phyloP scores from a whole-genome alignment of 164 flowering plant genomes.

The Magnolia kwangsiensis region DNA sequence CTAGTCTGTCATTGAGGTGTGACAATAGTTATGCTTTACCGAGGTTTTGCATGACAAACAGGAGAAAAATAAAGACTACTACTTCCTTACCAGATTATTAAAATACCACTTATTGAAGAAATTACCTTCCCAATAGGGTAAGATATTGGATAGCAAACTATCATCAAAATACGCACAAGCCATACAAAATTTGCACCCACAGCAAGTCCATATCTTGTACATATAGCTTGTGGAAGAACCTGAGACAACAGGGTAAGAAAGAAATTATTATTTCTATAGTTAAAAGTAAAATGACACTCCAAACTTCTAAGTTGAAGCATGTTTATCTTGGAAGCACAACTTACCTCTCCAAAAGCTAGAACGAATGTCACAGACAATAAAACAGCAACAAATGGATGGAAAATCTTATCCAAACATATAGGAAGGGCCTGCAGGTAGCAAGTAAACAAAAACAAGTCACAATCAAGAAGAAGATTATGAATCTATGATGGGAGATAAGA shows the following conservation, averaged over 20 bases:
- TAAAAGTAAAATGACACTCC: not conserved
- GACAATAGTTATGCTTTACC: no score
- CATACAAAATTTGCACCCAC: constrained; percentile 92
- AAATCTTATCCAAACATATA: constrained; percentile 75
- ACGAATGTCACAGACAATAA: constrained; percentile 95
- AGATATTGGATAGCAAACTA: constrained; percentile 84
- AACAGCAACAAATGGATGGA: constrained; percentile 84
- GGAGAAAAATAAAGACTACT: not conserved
- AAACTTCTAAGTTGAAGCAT: constrained; percentile 4
- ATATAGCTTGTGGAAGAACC: constrained; percentile 97
- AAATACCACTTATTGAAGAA: not conserved
- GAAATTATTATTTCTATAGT: not conserved
- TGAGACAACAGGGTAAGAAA: constrained; percentile 20
- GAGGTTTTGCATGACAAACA: not conserved
- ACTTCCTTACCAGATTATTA: not conserved
- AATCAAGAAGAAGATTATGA: not conserved
- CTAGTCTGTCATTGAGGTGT: no score
- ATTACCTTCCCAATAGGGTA: constrained; percentile 94
- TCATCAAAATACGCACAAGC: constrained; percentile 89
- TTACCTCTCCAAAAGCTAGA: constrained; percentile 93
- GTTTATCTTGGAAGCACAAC: not conserved
- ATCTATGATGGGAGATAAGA: not conserved
- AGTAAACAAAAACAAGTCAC: not conserved
- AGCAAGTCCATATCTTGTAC: constrained; percentile 94
- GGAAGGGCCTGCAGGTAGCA: constrained; percentile 88